Percentiles rank a stretch among this genome's conserved stretches.
phyloP scores from a whole-genome alignment of 768 basidiomycete genomes.

The Phaffia australis region DNA sequence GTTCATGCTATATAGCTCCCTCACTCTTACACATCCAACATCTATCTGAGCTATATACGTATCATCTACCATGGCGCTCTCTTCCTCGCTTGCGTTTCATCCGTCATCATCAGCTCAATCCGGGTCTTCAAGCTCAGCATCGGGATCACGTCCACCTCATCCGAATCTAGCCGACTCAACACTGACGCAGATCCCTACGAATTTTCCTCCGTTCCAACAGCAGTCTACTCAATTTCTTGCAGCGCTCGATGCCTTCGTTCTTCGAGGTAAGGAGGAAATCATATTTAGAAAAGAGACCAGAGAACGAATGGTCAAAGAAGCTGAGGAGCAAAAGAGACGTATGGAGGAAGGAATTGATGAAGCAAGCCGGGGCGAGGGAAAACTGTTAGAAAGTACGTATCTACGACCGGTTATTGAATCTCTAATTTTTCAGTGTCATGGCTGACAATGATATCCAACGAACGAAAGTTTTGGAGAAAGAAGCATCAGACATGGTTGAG shows the following conservation, averaged over 20 bases:
- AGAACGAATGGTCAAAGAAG: slow-evolving; percentile 3
- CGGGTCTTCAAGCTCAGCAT: neutral
- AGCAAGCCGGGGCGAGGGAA: slow-evolving; percentile 19
- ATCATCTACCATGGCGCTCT: neutral
- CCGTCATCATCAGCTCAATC: neutral
- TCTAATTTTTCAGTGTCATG: too few relatives aligned
- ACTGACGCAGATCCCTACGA: neutral
- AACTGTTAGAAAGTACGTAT: slow-evolving; percentile 10
- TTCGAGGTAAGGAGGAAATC: slow-evolving; percentile 26
- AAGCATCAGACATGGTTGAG: slow-evolving; percentile 20
- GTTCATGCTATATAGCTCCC: too few relatives aligned
- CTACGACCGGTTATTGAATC: neutral
- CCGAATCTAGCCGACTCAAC: neutral
- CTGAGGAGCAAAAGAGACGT: slow-evolving; percentile 9
- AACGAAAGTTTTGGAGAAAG: slow-evolving; percentile 23
- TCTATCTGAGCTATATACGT: too few relatives aligned
- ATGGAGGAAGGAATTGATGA: slow-evolving; percentile 24
- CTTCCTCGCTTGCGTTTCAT: neutral
- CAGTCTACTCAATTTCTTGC: slow-evolving; percentile 19
- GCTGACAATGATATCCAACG: too few relatives aligned
- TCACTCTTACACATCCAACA: too few relatives aligned
- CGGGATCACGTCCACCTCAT: slow-evolving; percentile 6
- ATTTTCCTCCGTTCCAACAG: slow-evolving; percentile 23
- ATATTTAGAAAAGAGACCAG: slow-evolving; percentile 20
- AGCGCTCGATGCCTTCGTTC: slow-evolving; percentile 22